phyloP scores from a whole-genome alignment of 2,329 filamentous ascomycete species.

The Hymenoscyphus repandus region DNA sequence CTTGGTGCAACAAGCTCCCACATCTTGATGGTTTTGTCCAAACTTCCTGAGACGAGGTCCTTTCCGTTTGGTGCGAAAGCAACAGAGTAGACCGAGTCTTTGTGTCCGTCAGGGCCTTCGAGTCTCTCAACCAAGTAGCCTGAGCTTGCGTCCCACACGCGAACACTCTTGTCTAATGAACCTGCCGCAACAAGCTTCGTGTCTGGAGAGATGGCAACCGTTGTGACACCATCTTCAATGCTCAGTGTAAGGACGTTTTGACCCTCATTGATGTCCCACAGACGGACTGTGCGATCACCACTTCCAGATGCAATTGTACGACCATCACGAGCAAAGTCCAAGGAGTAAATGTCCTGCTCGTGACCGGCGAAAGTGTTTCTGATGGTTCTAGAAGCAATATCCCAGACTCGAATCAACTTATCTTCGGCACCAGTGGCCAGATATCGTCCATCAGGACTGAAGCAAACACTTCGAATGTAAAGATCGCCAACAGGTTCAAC shows the following conservation, averaged over 20 bases:
- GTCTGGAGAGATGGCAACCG: conserved; percentile 94
- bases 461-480: conserved; percentile 97
- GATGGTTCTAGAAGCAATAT: conserved; percentile 77
- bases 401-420: conserved; percentile 96
- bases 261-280: conserved; percentile 91
- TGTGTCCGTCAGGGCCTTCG: conserved; percentile 89
- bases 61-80: conserved; percentile 92
- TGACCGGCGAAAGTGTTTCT: conserved; percentile 93
- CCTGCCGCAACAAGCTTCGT: conserved; percentile 91
- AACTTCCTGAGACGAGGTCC: conserved; percentile 86
- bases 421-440: conserved; percentile 96
- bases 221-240: conserved; percentile 96
- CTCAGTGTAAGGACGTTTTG: conserved; percentile 77
- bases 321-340: conserved; percentile 91
- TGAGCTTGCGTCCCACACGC: conserved; percentile 88
- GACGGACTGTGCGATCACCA: conserved; percentile 86
- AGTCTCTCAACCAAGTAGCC: conserved; percentile 86
- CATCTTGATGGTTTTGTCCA: conserved; percentile 99
- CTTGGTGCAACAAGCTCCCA: conserved; percentile 83
- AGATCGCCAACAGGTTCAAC: conserved; percentile 86
- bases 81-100: conserved; percentile 94
- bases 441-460: conserved; percentile 92
- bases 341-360: conserved; percentile 96
- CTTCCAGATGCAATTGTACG: conserved; percentile 93
- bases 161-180: conserved; percentile 93